phyloP scores from a whole-genome alignment of 441 rosid species.

The Populus hybrid region DNA sequence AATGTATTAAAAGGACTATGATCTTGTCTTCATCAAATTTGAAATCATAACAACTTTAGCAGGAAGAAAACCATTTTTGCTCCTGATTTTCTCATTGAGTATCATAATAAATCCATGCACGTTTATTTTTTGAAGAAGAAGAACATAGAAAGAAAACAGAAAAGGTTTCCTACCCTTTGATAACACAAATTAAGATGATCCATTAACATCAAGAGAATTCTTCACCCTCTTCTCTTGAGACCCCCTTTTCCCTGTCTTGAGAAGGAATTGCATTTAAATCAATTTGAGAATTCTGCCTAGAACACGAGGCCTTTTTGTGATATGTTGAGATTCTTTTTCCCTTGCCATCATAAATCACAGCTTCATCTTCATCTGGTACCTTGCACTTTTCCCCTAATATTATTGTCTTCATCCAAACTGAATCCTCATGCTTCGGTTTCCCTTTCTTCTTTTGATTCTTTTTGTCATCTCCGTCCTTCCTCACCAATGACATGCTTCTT shows the following conservation, averaged over 20 bases:
- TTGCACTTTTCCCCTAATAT: conserved; percentile 71
- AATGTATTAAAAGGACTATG: too few relatives aligned
- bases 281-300: conserved; percentile 35
- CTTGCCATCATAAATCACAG: conserved; percentile 30
- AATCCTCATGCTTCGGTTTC: conserved; percentile 44
- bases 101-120: neutral
- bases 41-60: neutral
- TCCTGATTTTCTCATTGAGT: neutral
- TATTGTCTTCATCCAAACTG: conserved; percentile 54
- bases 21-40: too few relatives aligned
- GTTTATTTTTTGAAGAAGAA: neutral
- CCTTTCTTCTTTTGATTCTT: conserved; percentile 18
- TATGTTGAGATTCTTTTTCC: conserved; percentile 40
- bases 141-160: neutral
- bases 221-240: conserved; percentile 13
- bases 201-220: neutral
- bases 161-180: neutral
- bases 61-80: neutral
- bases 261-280: conserved; percentile 21
- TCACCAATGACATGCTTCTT: conserved; percentile 38
- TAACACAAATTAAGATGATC: neutral
- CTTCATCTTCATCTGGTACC: conserved; percentile 40
- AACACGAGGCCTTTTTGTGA: conserved; percentile 34
- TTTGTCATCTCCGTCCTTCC: conserved; percentile 10
- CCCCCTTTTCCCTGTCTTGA: conserved; percentile 13